Base-by-base conservation (phyloP, 1,139 yeast species). In the Candida sanyaensis region DNA sequence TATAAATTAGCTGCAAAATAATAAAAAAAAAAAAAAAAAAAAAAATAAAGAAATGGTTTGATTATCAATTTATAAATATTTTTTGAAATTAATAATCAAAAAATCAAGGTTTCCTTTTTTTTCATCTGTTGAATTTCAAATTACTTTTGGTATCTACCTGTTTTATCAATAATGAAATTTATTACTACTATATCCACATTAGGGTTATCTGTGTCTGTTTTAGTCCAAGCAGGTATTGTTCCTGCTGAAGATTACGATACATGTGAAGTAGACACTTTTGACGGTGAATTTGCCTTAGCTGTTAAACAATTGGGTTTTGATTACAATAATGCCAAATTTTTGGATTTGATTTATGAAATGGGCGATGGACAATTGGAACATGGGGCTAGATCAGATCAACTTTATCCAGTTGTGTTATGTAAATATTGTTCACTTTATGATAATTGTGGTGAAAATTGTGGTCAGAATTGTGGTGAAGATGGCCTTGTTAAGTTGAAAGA, bases 311-410 rank as follows among this genome's bases (percentile, higher is more conserved):
- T 29, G 33, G 39, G 39, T 3, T 24, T 36, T n/a, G 29, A 36
- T 26, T 36, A 36, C 12, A 21, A 17, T 8, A 17, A 40, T 23
- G 28, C 29, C 27, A 40, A 41, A 33, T 31, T 27, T 12, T 41
- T 40, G 24, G 44, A 45, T 26, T 41, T 45, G 36, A 41, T 45
- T 36, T 45, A 45, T 31, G 47, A 45, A 37, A 37, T 21, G 37
- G 41, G 41, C 17, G 42, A 42, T 27, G 47, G 47, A 33, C 44
- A 45, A 36, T 42, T 38, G 10, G 41, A 40, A 9, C 44, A 45
- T 28, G 44, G 47, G 2, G 32, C 44, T 28, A 23, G 36, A 17
- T 29, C 40, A 11, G 42, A 42, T 13, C 42, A 41, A 30, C 31
- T 31, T 30, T 45, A 45, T 41, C 47, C 47, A 31, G 24, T 26